Conservation (phyloP, 495 filamentous ascomycete genomes). For the Penicillium nucicola region DNA sequence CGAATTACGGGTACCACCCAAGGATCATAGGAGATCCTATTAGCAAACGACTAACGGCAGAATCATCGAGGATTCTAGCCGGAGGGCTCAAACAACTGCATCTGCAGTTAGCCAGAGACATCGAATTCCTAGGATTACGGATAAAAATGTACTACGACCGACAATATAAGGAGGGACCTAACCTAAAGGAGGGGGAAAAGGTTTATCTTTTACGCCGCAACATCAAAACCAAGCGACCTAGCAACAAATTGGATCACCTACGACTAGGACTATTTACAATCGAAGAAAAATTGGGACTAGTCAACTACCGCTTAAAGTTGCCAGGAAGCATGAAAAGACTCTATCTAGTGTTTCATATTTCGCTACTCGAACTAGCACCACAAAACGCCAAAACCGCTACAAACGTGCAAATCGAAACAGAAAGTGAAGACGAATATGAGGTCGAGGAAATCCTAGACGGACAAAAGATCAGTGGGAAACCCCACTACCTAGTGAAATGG, state of each 20-base stretch:
- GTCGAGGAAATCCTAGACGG: background rate
- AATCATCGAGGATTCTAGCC: background rate
- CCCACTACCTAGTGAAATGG: constrained; percentile 5
- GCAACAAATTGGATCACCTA: constrained; percentile 5
- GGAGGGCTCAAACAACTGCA: background rate
- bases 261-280: constrained; percentile 8
- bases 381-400: constrained; percentile 1
- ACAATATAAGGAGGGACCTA: background rate
- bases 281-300: constrained; percentile 5
- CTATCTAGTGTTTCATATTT: constrained; percentile 4
- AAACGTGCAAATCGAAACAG: constrained; percentile 6
- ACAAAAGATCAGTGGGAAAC: background rate
- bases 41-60: background rate
- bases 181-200: constrained; percentile 1
- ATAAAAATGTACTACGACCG: constrained; percentile 3
- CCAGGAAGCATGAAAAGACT: constrained; percentile 1
- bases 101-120: constrained; percentile 9
- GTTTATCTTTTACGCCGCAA: constrained; percentile 1
- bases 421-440: constrained; percentile 5
- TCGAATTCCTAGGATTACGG: background rate
- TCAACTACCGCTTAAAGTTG: constrained; percentile 9
- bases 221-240: constrained; percentile 4
- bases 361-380: constrained; percentile 1
- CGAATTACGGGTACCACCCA: constrained; percentile 6
- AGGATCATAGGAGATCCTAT: constrained; percentile 9